Percentiles rank a stretch among this genome's conserved stretches.
These are phyloP conservation scores for Bathelium albidoporum DNA, from an alignment of 495 filamentous ascomycete genomes.

Conservation along the genomic window DNA sequence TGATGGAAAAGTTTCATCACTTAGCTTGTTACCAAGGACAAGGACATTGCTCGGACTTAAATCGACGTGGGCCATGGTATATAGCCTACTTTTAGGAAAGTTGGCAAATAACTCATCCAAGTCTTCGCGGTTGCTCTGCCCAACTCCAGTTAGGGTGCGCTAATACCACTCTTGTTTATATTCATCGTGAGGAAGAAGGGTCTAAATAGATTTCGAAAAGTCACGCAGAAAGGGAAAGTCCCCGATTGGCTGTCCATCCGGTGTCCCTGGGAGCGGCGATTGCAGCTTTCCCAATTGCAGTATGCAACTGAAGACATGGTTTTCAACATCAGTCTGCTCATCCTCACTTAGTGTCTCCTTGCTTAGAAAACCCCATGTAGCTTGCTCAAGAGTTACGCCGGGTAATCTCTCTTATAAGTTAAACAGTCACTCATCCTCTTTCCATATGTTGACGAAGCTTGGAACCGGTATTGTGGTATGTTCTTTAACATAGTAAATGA, in stretches of 20 bases:
- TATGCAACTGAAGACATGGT: neutral
- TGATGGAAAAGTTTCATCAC: no score
- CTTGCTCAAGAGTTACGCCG: neutral
- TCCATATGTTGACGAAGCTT: neutral
- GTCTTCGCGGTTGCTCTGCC: neutral
- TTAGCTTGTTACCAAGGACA: neutral
- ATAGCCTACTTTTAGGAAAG: neutral
- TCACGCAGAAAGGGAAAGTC: neutral
- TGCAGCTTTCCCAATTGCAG: neutral
- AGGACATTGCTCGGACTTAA: neutral
- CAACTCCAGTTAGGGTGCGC: neutral
- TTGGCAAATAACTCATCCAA: neutral
- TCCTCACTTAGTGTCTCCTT: neutral
- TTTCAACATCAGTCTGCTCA: neutral
- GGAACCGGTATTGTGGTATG: neutral
- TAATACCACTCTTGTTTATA: neutral
- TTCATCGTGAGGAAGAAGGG: neutral
- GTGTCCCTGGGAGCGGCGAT: neutral
- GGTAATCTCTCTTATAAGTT: neutral
- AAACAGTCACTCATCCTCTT: neutral
- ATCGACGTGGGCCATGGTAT: neutral
- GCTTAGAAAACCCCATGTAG: neutral
- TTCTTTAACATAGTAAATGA: neutral
- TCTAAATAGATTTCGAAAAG: neutral
- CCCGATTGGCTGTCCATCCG: neutral